Evolutionary conservation across 2,329 filamentous ascomycete genomes (phyloP), one percentile per base, ranked within the genome.

Genomic region (Cladosporium austrohemisphaericum): DNA sequence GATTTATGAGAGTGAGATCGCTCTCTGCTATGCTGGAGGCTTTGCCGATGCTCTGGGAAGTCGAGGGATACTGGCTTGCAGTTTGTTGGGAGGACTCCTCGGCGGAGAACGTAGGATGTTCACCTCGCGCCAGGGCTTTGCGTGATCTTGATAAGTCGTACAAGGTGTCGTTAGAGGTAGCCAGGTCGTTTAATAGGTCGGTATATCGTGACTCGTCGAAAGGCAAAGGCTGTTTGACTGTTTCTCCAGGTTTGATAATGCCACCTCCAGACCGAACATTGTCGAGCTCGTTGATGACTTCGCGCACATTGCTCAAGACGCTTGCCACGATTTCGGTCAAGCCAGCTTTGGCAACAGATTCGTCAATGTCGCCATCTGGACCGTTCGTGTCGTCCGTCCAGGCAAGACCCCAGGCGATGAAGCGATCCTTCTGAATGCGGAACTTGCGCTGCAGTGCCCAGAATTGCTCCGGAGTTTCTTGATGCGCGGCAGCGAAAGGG

Each of bases 251-350:
- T 41, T 60, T 58, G 33, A 48, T 53, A 8, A 58, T 29, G 2
- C 29, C 35, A 20, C 47, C 44, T 9, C 59, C 57, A 20, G 57
- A 57, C 78, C 85, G 86, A 51, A 91, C 76, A 5, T 81, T 79
- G 62, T 91, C 86, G 1, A 84, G 84, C 66, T 91, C 86, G 50
- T 85, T 84, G 36, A 89, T 71, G 43, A 88, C 87, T 58, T 89
- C 86, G 62, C 88, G 88, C 63, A 91, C 89, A 41, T 85, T 90
- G 13, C 80, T 80, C 76, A 92, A 82, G 60, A 91, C 86, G 64
- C 85, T 88, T 51, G 82, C 81, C 45, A 91, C 86, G 1, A 88
- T 80, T 64, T 90, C 86, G 52, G 84, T 86, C 49, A 91, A 71
- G 18, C 86, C 87, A 25, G 81, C 81, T 52, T 78, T 74, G 44